Evolutionary conservation across 1,139 yeast genomes (phyloP), one percentile per base, ranked within the genome.

Genomic region (Hemisphaericaspora xylanilytica): DNA sequence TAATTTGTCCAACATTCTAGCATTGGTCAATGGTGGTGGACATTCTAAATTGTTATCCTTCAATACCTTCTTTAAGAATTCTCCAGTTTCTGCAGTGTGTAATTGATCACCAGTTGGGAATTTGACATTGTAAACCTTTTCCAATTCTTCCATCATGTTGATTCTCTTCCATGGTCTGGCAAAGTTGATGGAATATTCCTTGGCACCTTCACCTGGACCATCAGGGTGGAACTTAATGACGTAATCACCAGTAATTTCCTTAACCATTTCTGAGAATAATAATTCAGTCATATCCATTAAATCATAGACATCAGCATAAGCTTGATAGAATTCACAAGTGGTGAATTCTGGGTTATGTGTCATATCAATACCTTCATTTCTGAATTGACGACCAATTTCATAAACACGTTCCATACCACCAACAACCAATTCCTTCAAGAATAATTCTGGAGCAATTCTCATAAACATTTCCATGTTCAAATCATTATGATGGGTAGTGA

Each of bases 281-380:
- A 85, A 63, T 70, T 92, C 98, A 45, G 98, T 92, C 81, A 81
- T 88, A 56, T 92, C 96, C 97, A 92, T 92, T 60, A 92, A 78
- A 58, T 90, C 96, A 53, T 85, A 85, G 48, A 90, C 92, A 60
- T 90, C 95, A 37, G 95, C 95, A 58, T 85, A 92, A 18, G 96
- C 95, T 68, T 88, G 90, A 67, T 92, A 92, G 67, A 90, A 88
- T 68, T 92, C 98, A 71, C 97, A 85, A 39, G 97, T 89, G 53
- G 98, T 90, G 73, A 92, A 92, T 68, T 92, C 98, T 34, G 97
- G 97, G 73, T 92, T 92, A 68, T 92, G 98, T 39, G 97, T 89
- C 80, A 87, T 79, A 66, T 92, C 98, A 44, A 92, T 90, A 68
- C 97, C 97, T 70, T 92, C 98, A 62, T 92, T 92, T 80, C 98